These are phyloP conservation scores for Leersia perrieri DNA, from an alignment of 176 grass and related monocot genomes.

Conservation along the genomic window DNA sequence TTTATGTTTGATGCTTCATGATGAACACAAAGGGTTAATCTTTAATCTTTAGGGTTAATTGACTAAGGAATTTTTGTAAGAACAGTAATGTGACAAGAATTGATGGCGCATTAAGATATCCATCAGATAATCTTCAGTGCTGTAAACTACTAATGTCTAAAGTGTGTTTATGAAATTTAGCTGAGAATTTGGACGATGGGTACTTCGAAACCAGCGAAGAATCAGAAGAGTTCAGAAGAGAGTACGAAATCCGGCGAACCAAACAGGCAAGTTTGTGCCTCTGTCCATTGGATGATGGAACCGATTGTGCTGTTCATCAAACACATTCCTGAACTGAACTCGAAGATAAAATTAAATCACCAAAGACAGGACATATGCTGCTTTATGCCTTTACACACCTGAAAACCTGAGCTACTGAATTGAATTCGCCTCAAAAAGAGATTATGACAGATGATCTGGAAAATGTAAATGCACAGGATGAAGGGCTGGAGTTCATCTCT, in stretches of 20 bases:
- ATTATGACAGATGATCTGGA: background rate
- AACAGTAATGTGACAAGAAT: background rate
- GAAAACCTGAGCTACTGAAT: background rate
- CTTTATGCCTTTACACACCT: background rate
- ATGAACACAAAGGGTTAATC: too few relatives aligned
- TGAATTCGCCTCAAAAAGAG: background rate
- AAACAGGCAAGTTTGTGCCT: conserved; percentile 58
- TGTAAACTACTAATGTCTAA: background rate
- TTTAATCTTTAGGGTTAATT: too few relatives aligned
- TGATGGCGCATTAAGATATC: too few relatives aligned
- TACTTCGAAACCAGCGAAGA: conserved; percentile 75
- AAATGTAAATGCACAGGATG: conserved; percentile 46
- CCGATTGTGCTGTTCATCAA: background rate
- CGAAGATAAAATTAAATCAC: background rate
- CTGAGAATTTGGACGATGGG: conserved; percentile 47
- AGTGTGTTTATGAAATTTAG: background rate
- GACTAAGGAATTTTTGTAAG: background rate
- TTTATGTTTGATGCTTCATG: background rate
- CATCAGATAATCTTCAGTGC: background rate
- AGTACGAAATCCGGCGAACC: conserved; percentile 76
- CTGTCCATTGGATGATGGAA: background rate
- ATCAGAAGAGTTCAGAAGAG: conserved; percentile 66
- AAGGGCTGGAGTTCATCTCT: conserved; percentile 79
- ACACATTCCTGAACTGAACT: background rate
- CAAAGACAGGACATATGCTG: background rate